Evolutionary conservation across 257 asterid species (phyloP), one percentile per base, ranked within the genome.

Genomic region (Mitragyna speciosa): DNA sequence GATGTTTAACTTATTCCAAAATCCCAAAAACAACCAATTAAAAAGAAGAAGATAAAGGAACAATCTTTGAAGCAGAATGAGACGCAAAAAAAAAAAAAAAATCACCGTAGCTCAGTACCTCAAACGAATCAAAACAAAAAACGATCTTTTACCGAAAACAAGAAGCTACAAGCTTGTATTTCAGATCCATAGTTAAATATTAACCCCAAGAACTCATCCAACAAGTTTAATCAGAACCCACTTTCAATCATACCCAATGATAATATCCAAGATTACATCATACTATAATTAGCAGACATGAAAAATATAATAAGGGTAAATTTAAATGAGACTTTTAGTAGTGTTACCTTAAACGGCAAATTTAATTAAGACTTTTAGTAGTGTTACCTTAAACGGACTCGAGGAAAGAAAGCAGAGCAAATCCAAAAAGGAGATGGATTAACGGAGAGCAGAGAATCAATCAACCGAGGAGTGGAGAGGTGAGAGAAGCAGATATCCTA

Each of bases 361-460:
- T 24, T 28, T 47, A 36, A 17, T 64, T 28, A 65, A 63, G 31
- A 30, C 5, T 14, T 0, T 36, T 36, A 36, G 41, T 36, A 36
- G 8, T 63, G 1, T 63, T 33, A 80, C 78, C 82, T 70, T 64
- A 54, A 36, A 36, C 4, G 68, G 58, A 68, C 15, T 9, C 20
- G 33, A 39, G 52, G 31, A 20, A 68, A n/a, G 65, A 16, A 30
- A 5, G 28, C 15, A 22, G 68, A 2, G 41, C 41, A 36, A 36
- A 36, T 2, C 41, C 41, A 36, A 4, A 36, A 4, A 36, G 41
- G 41, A n/a, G 41, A 36, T 36, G 3, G 41, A 36, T 1, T 36
- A 36, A 36, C 4, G 31, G n/a, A 75, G 71, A 48, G 72, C 80
- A 24, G 79, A 78, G 81, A 70, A 54, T 56, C 56, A 78, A 33